These are phyloP conservation scores for Plenodomus lindquistii DNA, from an alignment of 2,329 filamentous ascomycete species.

Conservation along the genomic window DNA sequence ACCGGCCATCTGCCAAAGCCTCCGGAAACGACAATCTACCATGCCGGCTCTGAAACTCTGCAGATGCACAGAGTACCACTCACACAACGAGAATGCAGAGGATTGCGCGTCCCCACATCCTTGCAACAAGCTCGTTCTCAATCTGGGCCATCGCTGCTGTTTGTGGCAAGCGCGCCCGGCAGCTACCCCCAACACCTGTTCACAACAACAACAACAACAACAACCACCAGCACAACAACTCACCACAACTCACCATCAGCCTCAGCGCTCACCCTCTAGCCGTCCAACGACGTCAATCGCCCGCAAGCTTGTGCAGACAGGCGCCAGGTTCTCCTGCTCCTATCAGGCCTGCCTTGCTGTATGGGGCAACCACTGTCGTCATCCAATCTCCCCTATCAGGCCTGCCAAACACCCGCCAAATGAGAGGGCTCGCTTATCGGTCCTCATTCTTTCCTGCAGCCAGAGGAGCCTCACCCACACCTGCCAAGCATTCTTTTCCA, in stretches of 20 bases:
- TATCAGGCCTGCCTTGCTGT: slow-evolving; percentile 1
- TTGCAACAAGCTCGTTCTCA: slow-evolving; percentile 5
- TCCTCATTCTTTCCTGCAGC: slow-evolving; percentile 1
- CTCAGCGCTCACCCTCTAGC: background rate
- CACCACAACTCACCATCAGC: background rate
- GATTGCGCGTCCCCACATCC: slow-evolving; percentile 13
- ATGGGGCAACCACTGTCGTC: background rate
- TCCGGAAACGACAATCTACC: background rate
- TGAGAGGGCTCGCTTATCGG: slow-evolving; percentile 14
- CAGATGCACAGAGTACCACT: background rate
- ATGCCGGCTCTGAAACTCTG: background rate
- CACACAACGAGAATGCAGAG: slow-evolving; percentile 2
- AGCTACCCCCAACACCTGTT: slow-evolving; percentile 1
- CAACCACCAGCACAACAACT: too few species aligned
- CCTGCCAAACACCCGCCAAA: background rate
- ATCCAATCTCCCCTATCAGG: slow-evolving; percentile 1
- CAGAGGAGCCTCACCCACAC: slow-evolving; percentile 10
- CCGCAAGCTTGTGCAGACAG: too few species aligned
- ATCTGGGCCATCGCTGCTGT: background rate
- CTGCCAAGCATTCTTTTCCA: slow-evolving; percentile 15
- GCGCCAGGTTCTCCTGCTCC: slow-evolving; percentile 1
- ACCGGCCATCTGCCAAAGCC: background rate
- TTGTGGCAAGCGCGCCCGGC: slow-evolving; percentile 10
- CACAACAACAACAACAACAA: too few species aligned
- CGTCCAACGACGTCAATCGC: background rate